A percentile compares a stretch with the other conserved stretches of the same genome.
Conservation (phyloP, 1,284 basidiomycete species). For the Puccinia coronata region DNA sequence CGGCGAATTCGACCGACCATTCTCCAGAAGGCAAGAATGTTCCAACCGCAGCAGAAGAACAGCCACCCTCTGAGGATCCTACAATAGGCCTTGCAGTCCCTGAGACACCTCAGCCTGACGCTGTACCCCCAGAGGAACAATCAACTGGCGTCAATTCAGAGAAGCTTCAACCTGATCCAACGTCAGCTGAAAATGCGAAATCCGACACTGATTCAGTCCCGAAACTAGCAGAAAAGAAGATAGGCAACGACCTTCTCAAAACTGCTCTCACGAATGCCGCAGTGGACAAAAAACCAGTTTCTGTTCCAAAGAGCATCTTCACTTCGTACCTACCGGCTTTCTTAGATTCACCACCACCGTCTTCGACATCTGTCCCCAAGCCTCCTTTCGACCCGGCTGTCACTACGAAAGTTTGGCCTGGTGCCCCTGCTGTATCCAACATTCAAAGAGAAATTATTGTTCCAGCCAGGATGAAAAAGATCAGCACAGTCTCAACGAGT, state of each 20-base stretch:
- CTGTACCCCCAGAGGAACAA: background rate
- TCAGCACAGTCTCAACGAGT: constrained; percentile 18
- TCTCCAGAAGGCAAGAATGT: background rate
- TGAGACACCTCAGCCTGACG: background rate
- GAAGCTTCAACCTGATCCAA: background rate
- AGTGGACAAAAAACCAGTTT: background rate
- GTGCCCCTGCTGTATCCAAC: constrained; percentile 38
- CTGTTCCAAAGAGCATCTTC: background rate
- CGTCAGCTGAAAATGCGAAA: background rate
- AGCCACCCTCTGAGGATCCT: background rate
- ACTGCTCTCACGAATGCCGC: background rate
- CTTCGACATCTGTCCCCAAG: constrained; percentile 23
- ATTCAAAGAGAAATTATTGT: constrained; percentile 40
- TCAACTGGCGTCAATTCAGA: background rate
- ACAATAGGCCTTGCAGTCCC: background rate
- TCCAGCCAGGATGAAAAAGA: constrained; percentile 36
- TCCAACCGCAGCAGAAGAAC: background rate
- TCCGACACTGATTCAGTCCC: background rate
- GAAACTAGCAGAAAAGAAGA: background rate
- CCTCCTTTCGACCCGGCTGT: constrained; percentile 12
- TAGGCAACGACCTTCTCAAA: background rate
- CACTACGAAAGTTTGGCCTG: background rate
- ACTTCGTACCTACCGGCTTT: constrained; percentile 9
- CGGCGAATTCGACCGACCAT: background rate
- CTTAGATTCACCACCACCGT: constrained; percentile 23